These are phyloP conservation scores for Zalaria sp. DNA, from an alignment of 2,329 filamentous ascomycete genomes.

Conservation along the genomic window DNA sequence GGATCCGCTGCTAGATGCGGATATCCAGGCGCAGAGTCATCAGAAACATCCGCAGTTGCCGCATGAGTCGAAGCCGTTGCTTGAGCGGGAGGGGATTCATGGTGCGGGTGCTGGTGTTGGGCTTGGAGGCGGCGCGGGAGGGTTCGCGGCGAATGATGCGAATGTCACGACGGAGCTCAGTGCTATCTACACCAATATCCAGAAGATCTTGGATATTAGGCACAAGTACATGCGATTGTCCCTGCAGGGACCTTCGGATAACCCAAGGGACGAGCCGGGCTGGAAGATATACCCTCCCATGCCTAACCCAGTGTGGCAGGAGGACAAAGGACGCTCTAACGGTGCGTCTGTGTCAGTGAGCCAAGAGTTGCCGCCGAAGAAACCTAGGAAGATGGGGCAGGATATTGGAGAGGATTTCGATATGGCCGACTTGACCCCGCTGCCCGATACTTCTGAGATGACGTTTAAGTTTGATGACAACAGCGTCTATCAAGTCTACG, in stretches of 20 bases:
- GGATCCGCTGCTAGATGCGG: constrained; percentile 26
- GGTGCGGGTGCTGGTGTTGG: constrained; percentile 45
- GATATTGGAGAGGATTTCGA: constrained; percentile 89
- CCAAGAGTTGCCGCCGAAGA: constrained; percentile 17
- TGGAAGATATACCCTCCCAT: constrained; percentile 89
- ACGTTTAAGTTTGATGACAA: constrained; percentile 66
- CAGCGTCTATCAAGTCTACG: constrained; percentile 87
- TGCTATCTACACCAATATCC: constrained; percentile 79
- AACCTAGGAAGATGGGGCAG: constrained; percentile 69
- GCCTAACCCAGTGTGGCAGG: constrained; percentile 72
- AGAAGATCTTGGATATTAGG: constrained; percentile 74
- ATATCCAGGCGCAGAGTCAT: constrained; percentile 35
- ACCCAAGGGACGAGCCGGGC: constrained; percentile 68
- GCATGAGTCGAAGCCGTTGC: constrained; percentile 41
- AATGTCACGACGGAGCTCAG: constrained; percentile 73
- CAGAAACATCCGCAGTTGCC: constrained; percentile 35
- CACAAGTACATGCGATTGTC: constrained; percentile 83
- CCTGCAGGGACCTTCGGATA: constrained; percentile 66
- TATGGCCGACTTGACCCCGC: constrained; percentile 59
- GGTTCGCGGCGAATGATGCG: constrained; percentile 57
- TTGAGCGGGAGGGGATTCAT: constrained; percentile 41
- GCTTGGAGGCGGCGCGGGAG: constrained; percentile 46
- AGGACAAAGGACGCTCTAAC: constrained; percentile 15
- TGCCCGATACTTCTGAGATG: constrained; percentile 58
- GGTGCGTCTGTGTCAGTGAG: constrained; percentile 20